Conservation (phyloP, 129 eudicot species). For the Logfia minima region DNA sequence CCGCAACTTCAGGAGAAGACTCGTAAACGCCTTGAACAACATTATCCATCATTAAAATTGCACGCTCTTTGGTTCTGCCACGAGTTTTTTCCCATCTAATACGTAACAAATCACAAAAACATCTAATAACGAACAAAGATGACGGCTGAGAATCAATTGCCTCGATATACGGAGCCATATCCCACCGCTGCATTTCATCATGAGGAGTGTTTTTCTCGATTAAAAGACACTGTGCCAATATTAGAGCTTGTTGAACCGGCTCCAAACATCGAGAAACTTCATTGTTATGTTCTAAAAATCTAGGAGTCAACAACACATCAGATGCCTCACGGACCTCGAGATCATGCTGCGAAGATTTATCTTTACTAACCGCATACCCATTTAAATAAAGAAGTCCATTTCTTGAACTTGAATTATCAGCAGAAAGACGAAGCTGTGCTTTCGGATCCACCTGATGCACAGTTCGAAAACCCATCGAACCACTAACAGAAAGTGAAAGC, state of each 20-base stretch:
- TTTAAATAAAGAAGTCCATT: background rate
- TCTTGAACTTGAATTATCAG: slow-evolving; percentile 28
- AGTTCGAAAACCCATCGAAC: slow-evolving; percentile 86
- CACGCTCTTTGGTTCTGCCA: slow-evolving; percentile 87
- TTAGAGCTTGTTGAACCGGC: slow-evolving; percentile 71
- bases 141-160: slow-evolving; percentile 84
- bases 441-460: slow-evolving; percentile 84
- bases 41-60: slow-evolving; percentile 88
- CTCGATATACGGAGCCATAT: slow-evolving; percentile 92
- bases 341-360: slow-evolving; percentile 15
- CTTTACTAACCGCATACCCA: slow-evolving; percentile 5
- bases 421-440: slow-evolving; percentile 68
- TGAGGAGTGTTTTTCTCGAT: slow-evolving; percentile 70
- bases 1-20: slow-evolving; percentile 47
- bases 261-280: slow-evolving; percentile 40
- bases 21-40: slow-evolving; percentile 54
- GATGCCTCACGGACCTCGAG: slow-evolving; percentile 56
- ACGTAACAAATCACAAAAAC: slow-evolving; percentile 76
- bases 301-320: slow-evolving; percentile 78
- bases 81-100: slow-evolving; percentile 90
- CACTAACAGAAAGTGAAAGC: slow-evolving; percentile 61
- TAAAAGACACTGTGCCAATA: slow-evolving; percentile 62
- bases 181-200: slow-evolving; percentile 83
- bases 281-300: slow-evolving; percentile 43
- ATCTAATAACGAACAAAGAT: slow-evolving; percentile 56